A percentile compares a stretch with the other conserved stretches of the same genome.
These are phyloP conservation scores for Simplicillium aogashimaense DNA, from an alignment of 2,329 filamentous ascomycete species.

Conservation along the genomic window DNA sequence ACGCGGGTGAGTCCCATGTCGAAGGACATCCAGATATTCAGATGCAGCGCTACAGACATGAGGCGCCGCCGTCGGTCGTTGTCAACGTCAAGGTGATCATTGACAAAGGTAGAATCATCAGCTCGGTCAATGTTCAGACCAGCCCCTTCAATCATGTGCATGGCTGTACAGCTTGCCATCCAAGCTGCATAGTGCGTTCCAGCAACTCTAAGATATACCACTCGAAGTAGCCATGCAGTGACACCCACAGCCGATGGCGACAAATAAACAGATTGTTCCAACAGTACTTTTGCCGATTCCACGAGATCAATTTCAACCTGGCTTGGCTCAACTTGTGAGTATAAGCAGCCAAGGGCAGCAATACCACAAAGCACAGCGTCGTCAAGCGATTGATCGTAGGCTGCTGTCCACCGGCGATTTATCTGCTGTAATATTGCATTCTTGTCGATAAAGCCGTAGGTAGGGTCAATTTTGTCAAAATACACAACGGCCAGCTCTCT, in stretches of 20 bases:
- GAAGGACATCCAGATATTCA: constrained; percentile 51
- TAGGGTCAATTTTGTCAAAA: constrained; percentile 40
- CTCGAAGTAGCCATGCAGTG: constrained; percentile 42
- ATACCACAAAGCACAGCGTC: constrained; percentile 43
- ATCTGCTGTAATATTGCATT: constrained; percentile 20
- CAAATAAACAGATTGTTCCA: constrained; percentile 28
- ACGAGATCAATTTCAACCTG: constrained; percentile 33
- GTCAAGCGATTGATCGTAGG: constrained; percentile 18
- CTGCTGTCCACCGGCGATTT: constrained; percentile 20
- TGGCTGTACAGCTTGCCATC: constrained; percentile 46
- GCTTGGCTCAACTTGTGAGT: constrained; percentile 31
- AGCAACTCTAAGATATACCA: constrained; percentile 41
- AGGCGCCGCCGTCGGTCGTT: constrained; percentile 30
- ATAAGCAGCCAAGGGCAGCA: constrained; percentile 42
- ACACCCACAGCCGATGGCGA: constrained; percentile 26
- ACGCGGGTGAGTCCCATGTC: constrained; percentile 46
- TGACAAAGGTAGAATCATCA: constrained; percentile 14
- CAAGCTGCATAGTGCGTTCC: constrained; percentile 42
- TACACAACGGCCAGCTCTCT: constrained; percentile 32
- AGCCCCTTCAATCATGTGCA: constrained; percentile 48
- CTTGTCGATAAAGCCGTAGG: constrained; percentile 38
- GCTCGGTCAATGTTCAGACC: constrained; percentile 31
- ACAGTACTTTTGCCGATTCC: constrained; percentile 30
- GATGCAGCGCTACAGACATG: constrained; percentile 41
- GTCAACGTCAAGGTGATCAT: constrained; percentile 15